Percentiles rank a stretch among this genome's conserved stretches.
Evolutionary conservation across 2,329 filamentous ascomycete species (phyloP).

Genomic region (Diplodia intermedia): DNA sequence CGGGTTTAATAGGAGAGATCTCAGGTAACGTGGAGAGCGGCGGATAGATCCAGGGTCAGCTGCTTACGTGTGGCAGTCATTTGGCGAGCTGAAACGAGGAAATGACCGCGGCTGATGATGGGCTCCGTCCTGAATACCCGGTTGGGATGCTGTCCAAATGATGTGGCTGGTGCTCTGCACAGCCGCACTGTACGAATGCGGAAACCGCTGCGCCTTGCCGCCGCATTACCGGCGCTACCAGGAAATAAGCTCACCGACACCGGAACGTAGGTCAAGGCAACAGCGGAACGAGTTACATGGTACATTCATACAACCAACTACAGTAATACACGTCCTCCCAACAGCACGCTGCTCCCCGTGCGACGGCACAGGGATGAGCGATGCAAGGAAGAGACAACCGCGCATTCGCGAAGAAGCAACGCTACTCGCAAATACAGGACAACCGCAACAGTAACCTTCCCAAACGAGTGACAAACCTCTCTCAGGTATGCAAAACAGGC

Average conservation of each 20-base stretch:
- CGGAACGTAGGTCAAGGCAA: not conserved
- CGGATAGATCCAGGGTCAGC: constrained; percentile 26
- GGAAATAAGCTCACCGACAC: constrained; percentile 11
- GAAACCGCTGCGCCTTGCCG: constrained; percentile 1
- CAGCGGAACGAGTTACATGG: not conserved
- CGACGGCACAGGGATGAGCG: not conserved
- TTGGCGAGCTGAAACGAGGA: constrained; percentile 27
- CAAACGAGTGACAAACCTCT: constrained; percentile 1
- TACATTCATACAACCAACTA: constrained; percentile 20
- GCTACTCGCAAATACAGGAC: not conserved
- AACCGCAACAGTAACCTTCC: not conserved
- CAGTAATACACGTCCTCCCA: constrained; percentile 11
- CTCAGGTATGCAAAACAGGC: constrained; percentile 1
- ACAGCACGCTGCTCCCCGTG: not conserved
- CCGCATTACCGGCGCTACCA: not conserved
- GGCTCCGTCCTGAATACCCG: constrained; percentile 19
- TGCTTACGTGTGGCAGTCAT: constrained; percentile 29
- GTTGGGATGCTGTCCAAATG: constrained; percentile 16
- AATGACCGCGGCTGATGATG: constrained; percentile 25
- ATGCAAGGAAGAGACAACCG: not conserved
- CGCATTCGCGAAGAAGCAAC: not conserved
- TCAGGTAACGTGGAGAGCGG: constrained; percentile 8
- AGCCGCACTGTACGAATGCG: not conserved
- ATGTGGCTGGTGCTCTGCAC: constrained; percentile 4
- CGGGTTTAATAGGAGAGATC: constrained; percentile 20